Conservation (phyloP, 371 early-diverging fungal genomes). For the Zopfochytrium polystomum region DNA sequence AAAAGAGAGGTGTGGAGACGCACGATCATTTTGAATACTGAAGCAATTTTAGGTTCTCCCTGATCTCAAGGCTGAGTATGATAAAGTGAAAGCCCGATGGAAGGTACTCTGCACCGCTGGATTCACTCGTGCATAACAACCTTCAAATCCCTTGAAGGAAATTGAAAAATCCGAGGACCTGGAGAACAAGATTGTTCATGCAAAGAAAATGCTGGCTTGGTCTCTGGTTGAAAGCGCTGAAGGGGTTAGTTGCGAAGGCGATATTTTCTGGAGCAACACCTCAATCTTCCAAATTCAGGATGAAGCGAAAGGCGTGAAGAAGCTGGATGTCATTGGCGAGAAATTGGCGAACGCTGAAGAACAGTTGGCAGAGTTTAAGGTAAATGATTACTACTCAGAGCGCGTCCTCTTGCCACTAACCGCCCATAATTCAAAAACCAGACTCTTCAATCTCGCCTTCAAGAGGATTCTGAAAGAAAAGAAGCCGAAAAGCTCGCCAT, state of each 20-base stretch:
- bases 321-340: background rate
- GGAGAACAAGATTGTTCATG: conserved; percentile 53
- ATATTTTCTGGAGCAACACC: background rate
- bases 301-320: background rate
- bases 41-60: conserved; percentile 65
- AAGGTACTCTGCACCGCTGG: conserved; percentile 49
- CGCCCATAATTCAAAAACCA: no score
- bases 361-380: background rate
- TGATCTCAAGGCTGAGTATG: conserved; percentile 28
- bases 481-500: background rate
- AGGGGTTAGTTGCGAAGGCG: conserved; percentile 36
- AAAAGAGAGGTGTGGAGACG: no score
- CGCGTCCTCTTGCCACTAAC: no score
- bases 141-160: conserved; percentile 38
- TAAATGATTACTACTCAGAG: no score
- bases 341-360: background rate
- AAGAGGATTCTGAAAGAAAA: background rate
- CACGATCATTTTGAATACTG: no score
- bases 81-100: conserved; percentile 15
- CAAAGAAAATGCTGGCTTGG: conserved; percentile 77
- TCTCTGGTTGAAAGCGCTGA: conserved; percentile 63
- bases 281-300: conserved; percentile 3
- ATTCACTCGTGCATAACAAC: background rate
- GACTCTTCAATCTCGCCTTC: no score
- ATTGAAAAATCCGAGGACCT: conserved; percentile 63